phyloP scores from a whole-genome alignment of 2,329 filamentous ascomycete genomes.

The Neofusicoccum parvum region DNA sequence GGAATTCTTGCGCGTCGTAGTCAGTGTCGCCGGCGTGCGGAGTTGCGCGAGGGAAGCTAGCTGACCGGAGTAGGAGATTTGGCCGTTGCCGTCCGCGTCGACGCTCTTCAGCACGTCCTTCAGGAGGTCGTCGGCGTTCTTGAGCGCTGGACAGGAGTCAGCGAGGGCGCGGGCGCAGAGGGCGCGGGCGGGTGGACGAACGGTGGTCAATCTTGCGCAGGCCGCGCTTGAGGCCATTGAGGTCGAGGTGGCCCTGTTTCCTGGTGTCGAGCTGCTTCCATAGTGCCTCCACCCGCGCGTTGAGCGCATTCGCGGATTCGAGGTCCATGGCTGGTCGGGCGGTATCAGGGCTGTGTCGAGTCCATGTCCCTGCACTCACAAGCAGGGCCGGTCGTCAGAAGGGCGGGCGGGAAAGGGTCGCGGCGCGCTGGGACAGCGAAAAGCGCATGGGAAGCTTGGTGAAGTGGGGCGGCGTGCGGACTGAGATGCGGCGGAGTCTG shows the following conservation, averaged over 20 bases:
- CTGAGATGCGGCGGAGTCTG: slow-evolving; percentile 11
- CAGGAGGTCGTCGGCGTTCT: slow-evolving; percentile 88
- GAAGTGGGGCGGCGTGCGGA: slow-evolving; percentile 19
- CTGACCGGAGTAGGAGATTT: slow-evolving; percentile 85
- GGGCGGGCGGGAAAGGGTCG: slow-evolving; percentile 27
- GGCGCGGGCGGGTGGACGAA: slow-evolving; percentile 48
- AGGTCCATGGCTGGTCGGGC: slow-evolving; percentile 59
- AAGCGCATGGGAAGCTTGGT: slow-evolving; percentile 19
- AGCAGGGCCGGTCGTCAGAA: slow-evolving; percentile 5
- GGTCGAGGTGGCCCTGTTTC: slow-evolving; percentile 76
- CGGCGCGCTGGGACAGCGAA: slow-evolving; percentile 21
- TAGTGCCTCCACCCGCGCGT: slow-evolving; percentile 78
- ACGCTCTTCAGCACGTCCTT: slow-evolving; percentile 78
- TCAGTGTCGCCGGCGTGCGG: slow-evolving; percentile 26
- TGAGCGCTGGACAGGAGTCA: slow-evolving; percentile 60
- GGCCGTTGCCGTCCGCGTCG: slow-evolving; percentile 83
- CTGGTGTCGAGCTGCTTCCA: slow-evolving; percentile 82
- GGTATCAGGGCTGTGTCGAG: slow-evolving; percentile 44
- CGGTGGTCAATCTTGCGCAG: slow-evolving; percentile 89
- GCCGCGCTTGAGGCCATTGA: slow-evolving; percentile 81
- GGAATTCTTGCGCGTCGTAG: slow-evolving; percentile 70
- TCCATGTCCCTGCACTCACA: slow-evolving; percentile 27
- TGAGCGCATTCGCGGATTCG: slow-evolving; percentile 76
- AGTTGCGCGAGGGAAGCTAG: slow-evolving; percentile 1
- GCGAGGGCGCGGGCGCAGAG: slow-evolving; percentile 29